Evolutionary conservation across 2,329 filamentous ascomycete species (phyloP).

Genomic region (Fusarium caatingaense): DNA sequence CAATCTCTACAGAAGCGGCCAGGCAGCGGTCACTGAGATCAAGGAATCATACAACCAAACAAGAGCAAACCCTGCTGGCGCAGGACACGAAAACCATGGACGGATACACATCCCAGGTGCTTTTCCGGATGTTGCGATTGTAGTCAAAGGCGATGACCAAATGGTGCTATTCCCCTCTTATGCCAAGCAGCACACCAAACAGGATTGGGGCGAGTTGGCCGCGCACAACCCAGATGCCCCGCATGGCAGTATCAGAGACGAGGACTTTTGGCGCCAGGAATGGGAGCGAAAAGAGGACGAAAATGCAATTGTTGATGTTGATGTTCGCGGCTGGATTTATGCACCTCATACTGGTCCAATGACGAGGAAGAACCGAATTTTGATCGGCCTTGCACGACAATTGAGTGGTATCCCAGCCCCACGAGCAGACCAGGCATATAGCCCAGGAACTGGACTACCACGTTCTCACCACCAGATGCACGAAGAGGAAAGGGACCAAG

Average conservation of each 20-base stretch:
- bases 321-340: constrained; percentile 96
- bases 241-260: constrained; percentile 64
- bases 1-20: constrained; percentile 66
- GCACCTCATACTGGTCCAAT: constrained; percentile 85
- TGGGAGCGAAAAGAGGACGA: constrained; percentile 86
- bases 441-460: constrained; percentile 34
- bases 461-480: constrained; percentile 47
- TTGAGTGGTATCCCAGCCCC: constrained; percentile 87
- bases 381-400: constrained; percentile 87
- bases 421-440: constrained; percentile 52
- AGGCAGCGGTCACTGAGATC: constrained; percentile 68
- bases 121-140: constrained; percentile 87
- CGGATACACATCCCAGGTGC: constrained; percentile 72
- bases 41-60: constrained; percentile 69
- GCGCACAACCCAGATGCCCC: constrained; percentile 47
- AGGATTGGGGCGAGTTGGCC: constrained; percentile 51
- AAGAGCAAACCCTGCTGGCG: constrained; percentile 51
- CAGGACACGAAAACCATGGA: constrained; percentile 45
- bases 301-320: constrained; percentile 89
- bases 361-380: constrained; percentile 85
- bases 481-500: constrained; percentile 66
- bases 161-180: constrained; percentile 97
- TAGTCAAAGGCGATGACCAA: constrained; percentile 84
- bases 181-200: constrained; percentile 75
- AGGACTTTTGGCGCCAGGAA: constrained; percentile 80